These are phyloP conservation scores for Boletus pseudo-olivaceus DNA, from an alignment of 768 basidiomycete species.

Conservation along the genomic window DNA sequence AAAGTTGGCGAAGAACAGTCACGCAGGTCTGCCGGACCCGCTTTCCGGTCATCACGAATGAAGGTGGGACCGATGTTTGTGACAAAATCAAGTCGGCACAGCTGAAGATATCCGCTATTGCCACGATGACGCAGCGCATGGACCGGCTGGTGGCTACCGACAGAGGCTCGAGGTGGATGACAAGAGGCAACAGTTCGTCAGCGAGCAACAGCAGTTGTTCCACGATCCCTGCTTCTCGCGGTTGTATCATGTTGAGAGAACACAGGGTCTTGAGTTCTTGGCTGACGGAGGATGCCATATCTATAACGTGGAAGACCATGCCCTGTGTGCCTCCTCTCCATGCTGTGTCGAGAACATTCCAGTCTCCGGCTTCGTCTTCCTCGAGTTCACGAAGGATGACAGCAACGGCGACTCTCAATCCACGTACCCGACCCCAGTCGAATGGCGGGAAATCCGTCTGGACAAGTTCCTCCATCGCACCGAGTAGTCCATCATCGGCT, in stretches of 20 bases:
- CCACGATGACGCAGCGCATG: conserved; percentile 41
- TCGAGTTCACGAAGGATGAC: conserved; percentile 52
- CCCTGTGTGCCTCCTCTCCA: conserved; percentile 62
- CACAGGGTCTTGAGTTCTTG: conserved; percentile 57
- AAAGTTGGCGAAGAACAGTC: conserved; percentile 43
- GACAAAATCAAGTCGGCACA: conserved; percentile 48
- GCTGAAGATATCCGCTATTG: conserved; percentile 52
- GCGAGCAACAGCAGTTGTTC: conserved; percentile 54
- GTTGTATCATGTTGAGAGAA: conserved; percentile 35
- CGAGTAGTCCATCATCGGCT: conserved; percentile 62
- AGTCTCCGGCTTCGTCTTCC: conserved; percentile 51
- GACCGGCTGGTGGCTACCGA: conserved; percentile 52
- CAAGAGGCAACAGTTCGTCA: conserved; percentile 51
- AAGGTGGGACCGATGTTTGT: conserved; percentile 33
- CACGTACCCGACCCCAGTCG: conserved; percentile 50
- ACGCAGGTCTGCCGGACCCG: conserved; percentile 50
- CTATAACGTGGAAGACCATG: conserved; percentile 53
- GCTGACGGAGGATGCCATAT: conserved; percentile 46
- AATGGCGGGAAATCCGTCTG: conserved; percentile 29
- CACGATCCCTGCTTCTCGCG: conserved; percentile 39
- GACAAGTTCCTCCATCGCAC: conserved; percentile 60
- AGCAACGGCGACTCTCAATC: conserved; percentile 60
- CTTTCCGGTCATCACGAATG: conserved; percentile 26
- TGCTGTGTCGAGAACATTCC: conserved; percentile 50
- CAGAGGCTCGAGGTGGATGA: conserved; percentile 42